phyloP scores from a whole-genome alignment of 1,284 basidiomycete species.

The Xerocomus amazonicus region DNA sequence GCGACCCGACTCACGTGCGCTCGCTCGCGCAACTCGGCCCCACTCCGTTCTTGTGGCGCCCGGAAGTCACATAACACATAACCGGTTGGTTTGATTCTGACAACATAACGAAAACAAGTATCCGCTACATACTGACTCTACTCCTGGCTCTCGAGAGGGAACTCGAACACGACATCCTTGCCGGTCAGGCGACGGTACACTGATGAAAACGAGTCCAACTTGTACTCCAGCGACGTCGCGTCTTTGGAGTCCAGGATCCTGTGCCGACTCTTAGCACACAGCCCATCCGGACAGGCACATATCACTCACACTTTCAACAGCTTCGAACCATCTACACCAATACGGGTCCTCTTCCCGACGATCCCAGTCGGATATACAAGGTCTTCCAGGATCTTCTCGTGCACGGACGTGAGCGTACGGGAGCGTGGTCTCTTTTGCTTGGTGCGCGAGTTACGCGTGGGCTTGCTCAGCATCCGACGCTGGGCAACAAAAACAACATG shows the following conservation, averaged over 20 bases:
- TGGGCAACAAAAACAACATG: slow-evolving; percentile 99
- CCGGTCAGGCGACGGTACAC: slow-evolving; percentile 94
- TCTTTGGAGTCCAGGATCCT: slow-evolving; percentile 99
- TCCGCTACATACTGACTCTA: slow-evolving; percentile 35
- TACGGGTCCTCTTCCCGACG: slow-evolving; percentile 95
- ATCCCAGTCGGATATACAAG: slow-evolving; percentile 99
- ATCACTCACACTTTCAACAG: slow-evolving; percentile 87
- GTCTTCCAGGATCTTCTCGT: slow-evolving; percentile 98
- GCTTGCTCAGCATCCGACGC: slow-evolving; percentile 98
- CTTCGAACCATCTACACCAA: slow-evolving; percentile 88
- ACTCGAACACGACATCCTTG: slow-evolving; percentile 91
- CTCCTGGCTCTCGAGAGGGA: slow-evolving; percentile 69
- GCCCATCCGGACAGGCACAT: slow-evolving; percentile 8
- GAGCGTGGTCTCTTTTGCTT: slow-evolving; percentile 96
- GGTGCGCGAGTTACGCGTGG: slow-evolving; percentile 88
- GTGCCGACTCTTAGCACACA: slow-evolving; percentile 22
- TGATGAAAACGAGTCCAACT: slow-evolving; percentile 94
- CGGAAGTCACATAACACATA: slow-evolving; percentile 32
- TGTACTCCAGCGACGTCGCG: slow-evolving; percentile 98
- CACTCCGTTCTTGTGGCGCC: slow-evolving; percentile 25
- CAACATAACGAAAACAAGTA: slow-evolving; percentile 17
- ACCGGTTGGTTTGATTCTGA: slow-evolving; percentile 31
- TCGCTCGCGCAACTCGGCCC: neutral
- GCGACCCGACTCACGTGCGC: slow-evolving; percentile 35
- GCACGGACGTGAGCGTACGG: slow-evolving; percentile 96